Evolutionary conservation across 2,329 filamentous ascomycete species (phyloP), one percentile per base, ranked within the genome.

Genomic region (Aspergillus cejpii): DNA sequence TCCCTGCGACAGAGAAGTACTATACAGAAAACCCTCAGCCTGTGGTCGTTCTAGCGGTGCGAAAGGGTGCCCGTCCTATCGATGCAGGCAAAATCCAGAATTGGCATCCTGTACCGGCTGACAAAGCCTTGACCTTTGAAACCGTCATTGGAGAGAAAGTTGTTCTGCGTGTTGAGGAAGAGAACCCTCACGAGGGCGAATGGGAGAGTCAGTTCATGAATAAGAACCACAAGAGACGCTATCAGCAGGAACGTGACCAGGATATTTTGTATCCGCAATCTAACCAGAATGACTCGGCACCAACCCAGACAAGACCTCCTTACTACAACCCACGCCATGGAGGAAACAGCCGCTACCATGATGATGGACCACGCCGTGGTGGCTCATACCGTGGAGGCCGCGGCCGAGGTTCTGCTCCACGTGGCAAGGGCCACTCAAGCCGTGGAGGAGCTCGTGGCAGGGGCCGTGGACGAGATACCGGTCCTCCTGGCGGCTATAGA

Each of bases 131-230:
- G 59, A 76, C 81, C 5, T 89, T 97, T 57, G 87, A 94, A 51
- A 89, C 85, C 1, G 81, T 80, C 0, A 87, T 97, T 1, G 85
- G 85, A 14, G 90, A 97, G 68, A 95, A 94, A 70, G 80, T 87
- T 12, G 75, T 92, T 51, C 69, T 97, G 41, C 79, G 85, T 1
- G 83, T 97, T 37, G 88, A 95, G 63, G 74, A 81, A 41, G 86
- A 91, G 70, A 65, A 81, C 40, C 69, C 72, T 2, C 66, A 69
- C 19, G 81, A 85, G 56, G 79, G 78, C 50, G 77, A 80, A 50
- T 81, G 80, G 58, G 80, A 85, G 55, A 78, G 75, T 56, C 68
- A 78, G 14, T 80, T 80, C 52, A 73, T 76, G 24, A 82, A 78
- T 58, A 84, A 77, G 59, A 66, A 71, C 27, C 69, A 75, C 45